Percentiles rank a stretch among this genome's conserved stretches.
These are phyloP conservation scores for Beta corolliflora DNA, from an alignment of 179 eudicot genomes.

Conservation along the genomic window DNA sequence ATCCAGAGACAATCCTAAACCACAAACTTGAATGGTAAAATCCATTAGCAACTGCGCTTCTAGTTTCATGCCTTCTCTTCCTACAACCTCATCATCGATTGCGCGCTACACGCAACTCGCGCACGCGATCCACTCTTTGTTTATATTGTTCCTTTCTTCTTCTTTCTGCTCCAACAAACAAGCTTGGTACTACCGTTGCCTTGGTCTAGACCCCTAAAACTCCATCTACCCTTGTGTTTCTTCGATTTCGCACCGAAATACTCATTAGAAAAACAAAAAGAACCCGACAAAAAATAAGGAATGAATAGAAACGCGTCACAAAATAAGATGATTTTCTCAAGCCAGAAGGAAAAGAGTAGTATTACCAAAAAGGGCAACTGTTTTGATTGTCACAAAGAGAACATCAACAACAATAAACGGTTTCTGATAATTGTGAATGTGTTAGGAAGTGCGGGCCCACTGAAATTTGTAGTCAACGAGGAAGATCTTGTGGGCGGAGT, in stretches of 20 bases:
- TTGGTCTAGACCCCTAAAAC: background rate
- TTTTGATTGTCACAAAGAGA: constrained; percentile 22
- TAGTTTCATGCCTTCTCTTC: no score
- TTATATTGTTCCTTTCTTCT: background rate
- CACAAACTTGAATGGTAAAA: no score
- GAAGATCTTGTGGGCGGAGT: constrained; percentile 1
- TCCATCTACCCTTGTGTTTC: no score
- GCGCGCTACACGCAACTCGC: background rate
- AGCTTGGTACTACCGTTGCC: no score
- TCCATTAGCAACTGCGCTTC: no score
- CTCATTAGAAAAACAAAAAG: no score
- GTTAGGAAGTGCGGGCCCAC: constrained; percentile 2
- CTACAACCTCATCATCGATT: background rate
- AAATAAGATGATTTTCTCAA: background rate
- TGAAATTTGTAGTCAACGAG: constrained; percentile 11
- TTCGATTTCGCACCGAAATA: no score
- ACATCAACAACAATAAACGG: background rate
- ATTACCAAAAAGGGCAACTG: constrained; percentile 29
- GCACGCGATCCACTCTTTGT: background rate
- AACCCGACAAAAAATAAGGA: background rate
- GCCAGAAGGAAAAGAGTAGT: constrained; percentile 11
- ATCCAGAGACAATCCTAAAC: no score
- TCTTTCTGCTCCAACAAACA: background rate
- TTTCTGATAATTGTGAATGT: background rate
- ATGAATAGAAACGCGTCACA: background rate